Evolutionary conservation across 1,284 basidiomycete genomes (phyloP).

Genomic region (Peniophora sp.): DNA sequence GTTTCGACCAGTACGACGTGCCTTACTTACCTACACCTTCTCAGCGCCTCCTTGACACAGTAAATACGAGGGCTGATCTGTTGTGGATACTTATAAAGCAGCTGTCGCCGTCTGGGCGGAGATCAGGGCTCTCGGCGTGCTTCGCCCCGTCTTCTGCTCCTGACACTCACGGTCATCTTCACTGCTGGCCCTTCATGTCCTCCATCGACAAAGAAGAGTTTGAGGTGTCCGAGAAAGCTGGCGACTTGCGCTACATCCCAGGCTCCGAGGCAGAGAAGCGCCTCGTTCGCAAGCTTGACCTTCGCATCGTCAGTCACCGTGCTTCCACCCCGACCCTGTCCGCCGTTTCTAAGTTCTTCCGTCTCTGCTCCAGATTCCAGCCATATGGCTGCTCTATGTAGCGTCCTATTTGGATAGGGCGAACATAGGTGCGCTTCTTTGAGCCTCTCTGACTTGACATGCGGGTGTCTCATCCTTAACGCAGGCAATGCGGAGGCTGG

Average conservation of each 20-base stretch:
- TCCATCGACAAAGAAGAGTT: background rate
- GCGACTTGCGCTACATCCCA: background rate
- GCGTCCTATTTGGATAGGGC: slow-evolving; percentile 14
- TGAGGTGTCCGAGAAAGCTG: background rate
- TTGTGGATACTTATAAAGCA: no score
- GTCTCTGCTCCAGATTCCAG: slow-evolving; percentile 2
- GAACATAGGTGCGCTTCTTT: slow-evolving; percentile 15
- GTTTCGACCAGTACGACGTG: no score
- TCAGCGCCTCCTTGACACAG: no score
- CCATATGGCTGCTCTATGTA: slow-evolving; percentile 11
- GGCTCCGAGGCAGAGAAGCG: background rate
- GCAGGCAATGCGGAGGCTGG: slow-evolving; percentile 28
- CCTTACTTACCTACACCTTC: no score
- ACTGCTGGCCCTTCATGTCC: background rate
- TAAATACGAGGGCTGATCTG: no score
- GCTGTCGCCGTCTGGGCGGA: no score
- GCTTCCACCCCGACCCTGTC: background rate
- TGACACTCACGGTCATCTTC: no score
- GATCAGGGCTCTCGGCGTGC: no score
- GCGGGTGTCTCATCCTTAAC: background rate
- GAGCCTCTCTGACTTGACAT: background rate
- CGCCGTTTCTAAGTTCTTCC: background rate
- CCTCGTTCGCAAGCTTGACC: slow-evolving; percentile 3
- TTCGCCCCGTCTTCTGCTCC: no score
- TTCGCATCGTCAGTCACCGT: slow-evolving; percentile 1